Evolutionary conservation across 2,329 filamentous ascomycete genomes (phyloP).

Genomic region (Penicillium sp.): DNA sequence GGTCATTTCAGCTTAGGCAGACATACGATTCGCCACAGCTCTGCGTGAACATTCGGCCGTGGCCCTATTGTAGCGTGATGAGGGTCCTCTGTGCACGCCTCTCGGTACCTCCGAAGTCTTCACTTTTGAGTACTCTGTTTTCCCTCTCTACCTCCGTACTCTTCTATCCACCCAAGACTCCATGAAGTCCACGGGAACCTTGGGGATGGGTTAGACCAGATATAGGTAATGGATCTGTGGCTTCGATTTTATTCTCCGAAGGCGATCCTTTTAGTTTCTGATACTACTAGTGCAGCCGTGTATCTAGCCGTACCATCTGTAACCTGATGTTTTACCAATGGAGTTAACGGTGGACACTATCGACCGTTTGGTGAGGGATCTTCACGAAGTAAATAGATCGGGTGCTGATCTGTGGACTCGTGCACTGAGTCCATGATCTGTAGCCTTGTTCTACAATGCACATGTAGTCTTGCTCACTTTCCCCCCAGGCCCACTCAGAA

Average conservation of each 20-base stretch:
- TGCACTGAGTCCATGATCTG: conserved; percentile 2
- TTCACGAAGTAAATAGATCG: conserved; percentile 9
- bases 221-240: conserved; percentile 16
- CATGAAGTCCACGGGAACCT: background rate
- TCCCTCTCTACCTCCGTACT: conserved; percentile 8
- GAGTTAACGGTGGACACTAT: conserved; percentile 2
- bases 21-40: conserved; percentile 21
- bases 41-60: conserved; percentile 1
- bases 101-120: background rate
- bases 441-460: background rate
- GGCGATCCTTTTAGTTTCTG: conserved; percentile 14
- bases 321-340: conserved; percentile 7
- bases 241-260: conserved; percentile 12
- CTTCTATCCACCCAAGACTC: background rate
- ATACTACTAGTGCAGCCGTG: background rate
- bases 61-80: background rate
- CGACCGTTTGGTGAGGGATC: conserved; percentile 9
- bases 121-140: background rate
- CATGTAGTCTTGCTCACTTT: background rate
- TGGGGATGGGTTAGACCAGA: conserved; percentile 4
- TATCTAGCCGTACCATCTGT: conserved; percentile 6
- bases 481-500: background rate
- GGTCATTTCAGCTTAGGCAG: conserved; percentile 12
- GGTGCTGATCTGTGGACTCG: conserved; percentile 8
- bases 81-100: conserved; percentile 8